phyloP scores from a whole-genome alignment of 2,329 filamentous ascomycete species.

The Blastomyces gilchristii region DNA sequence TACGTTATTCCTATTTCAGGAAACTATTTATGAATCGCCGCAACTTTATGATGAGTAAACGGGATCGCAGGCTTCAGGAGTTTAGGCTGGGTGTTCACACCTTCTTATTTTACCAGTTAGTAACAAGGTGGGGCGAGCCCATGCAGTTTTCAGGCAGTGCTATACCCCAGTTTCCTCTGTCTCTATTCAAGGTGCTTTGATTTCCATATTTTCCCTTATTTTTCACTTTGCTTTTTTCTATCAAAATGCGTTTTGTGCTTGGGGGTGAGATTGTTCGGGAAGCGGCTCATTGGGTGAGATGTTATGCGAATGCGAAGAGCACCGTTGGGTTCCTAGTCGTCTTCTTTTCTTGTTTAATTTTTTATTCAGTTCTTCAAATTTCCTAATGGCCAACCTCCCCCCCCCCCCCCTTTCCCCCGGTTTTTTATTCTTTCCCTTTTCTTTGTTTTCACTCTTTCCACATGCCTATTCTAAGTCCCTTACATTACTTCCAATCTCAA shows the following conservation, averaged over 20 bases:
- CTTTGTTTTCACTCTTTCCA: neutral
- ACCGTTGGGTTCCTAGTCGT: neutral
- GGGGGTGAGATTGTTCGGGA: conserved; percentile 8
- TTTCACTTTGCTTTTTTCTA: conserved; percentile 3
- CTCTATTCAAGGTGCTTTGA: conserved; percentile 22
- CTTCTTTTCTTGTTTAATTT: conserved; percentile 17
- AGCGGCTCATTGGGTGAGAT: neutral
- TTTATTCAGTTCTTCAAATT: neutral
- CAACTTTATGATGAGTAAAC: conserved; percentile 12
- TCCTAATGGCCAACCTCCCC: neutral
- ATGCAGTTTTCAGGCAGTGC: conserved; percentile 12
- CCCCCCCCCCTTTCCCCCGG: neutral
- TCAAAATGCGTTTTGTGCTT: conserved; percentile 3
- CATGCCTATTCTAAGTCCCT: neutral
- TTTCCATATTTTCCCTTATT: conserved; percentile 12
- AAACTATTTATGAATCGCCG: conserved; percentile 4
- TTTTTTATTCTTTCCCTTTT: neutral
- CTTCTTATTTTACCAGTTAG: conserved; percentile 9
- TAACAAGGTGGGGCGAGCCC: conserved; percentile 1
- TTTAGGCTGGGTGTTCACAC: conserved; percentile 15
- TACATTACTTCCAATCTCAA: neutral
- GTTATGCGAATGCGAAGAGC: neutral
- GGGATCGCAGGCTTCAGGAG: conserved; percentile 15
- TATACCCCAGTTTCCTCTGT: conserved; percentile 15
- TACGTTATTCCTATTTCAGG: conserved; percentile 4